These are phyloP conservation scores for Colletotrichum neosansevieriae DNA, from an alignment of 2,329 filamentous ascomycete species.

Conservation along the genomic window DNA sequence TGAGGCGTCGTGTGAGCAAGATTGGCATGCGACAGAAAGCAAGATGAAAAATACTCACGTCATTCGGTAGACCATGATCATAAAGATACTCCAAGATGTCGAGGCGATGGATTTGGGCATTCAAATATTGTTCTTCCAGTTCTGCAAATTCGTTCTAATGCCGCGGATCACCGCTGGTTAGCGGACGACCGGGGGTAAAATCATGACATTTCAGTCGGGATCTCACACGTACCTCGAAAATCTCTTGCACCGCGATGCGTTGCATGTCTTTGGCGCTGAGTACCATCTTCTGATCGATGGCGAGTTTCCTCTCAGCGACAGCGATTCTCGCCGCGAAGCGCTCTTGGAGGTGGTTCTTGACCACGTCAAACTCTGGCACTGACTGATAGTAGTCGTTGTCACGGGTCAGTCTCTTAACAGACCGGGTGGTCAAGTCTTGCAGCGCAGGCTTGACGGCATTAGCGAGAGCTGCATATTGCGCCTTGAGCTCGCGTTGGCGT, in stretches of 20 bases:
- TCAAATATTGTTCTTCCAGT: slow-evolving; percentile 55
- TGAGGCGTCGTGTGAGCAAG: slow-evolving; percentile 44
- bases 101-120: slow-evolving; percentile 59
- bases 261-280: slow-evolving; percentile 54
- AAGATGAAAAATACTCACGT: slow-evolving; percentile 55
- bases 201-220: slow-evolving; percentile 36
- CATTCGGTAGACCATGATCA: slow-evolving; percentile 58
- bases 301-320: slow-evolving; percentile 48
- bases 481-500: slow-evolving; percentile 75
- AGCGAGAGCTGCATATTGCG: slow-evolving; percentile 72
- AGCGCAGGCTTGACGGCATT: slow-evolving; percentile 73
- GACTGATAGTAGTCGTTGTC: slow-evolving; percentile 65
- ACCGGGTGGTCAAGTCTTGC: slow-evolving; percentile 73
- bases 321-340: slow-evolving; percentile 48
- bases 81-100: slow-evolving; percentile 59
- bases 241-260: slow-evolving; percentile 49
- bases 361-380: slow-evolving; percentile 63
- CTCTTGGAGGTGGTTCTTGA: slow-evolving; percentile 62
- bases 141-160: slow-evolving; percentile 54
- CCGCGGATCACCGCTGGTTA: slow-evolving; percentile 30
- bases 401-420: slow-evolving; percentile 67
- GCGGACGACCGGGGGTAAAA: slow-evolving; percentile 33
- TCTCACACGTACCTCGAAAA: slow-evolving; percentile 54
- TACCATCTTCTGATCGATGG: slow-evolving; percentile 45
- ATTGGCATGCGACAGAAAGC: slow-evolving; percentile 32